Base-by-base conservation (phyloP, 1,284 basidiomycete genomes). In the Mixia osmundae region DNA sequence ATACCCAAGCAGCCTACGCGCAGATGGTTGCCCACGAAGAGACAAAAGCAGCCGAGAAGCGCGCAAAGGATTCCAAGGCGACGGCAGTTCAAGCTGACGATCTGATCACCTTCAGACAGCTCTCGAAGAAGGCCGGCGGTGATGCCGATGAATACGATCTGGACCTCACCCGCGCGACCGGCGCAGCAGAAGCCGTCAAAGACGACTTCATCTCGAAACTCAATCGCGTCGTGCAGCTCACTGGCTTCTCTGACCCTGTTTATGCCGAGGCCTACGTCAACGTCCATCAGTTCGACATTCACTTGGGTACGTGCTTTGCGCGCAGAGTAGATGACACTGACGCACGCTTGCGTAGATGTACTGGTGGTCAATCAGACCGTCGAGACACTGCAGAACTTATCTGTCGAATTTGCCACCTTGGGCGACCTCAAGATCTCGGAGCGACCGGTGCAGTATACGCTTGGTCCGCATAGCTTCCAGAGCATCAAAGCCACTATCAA, bases 401-500 rank as follows among this genome's bases (percentile, higher is more conserved):
- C 82, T 48, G 69, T 97, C 41, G 91, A 99, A 57, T 95, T 99
- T 50, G 87, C 91, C 0, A 97, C 89, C 1, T 65, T 97, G 1
- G 91, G 91, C 24, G 91, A 97, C 54, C 67, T 99, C 34, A 95
- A 95, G 58, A 72, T 99, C 11, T 85, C 97, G 11, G 91, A 99
- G 57, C 68, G 89, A 18, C 89, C 91, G 2, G 66, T 78, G 2
- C 72, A 83, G 9, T 77, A 89, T 54, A 97, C 87, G 0, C 69
- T 99, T 29, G 89, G 72, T 0, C 89, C 89, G 0, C 83, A 95
- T 53, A 79, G 77, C 23, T 97, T 95, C 75, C 91, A 95, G 59
- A 85, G 75, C 54, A 83, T 97, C 63, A 95, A 95, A 57, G 85
- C 89, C 11, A 95, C 89, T 0, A 91, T 99, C 63, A 97, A 99